Base-by-base conservation (phyloP, 108 stramenopile species). In the Hondaea fermentalgiana region DNA sequence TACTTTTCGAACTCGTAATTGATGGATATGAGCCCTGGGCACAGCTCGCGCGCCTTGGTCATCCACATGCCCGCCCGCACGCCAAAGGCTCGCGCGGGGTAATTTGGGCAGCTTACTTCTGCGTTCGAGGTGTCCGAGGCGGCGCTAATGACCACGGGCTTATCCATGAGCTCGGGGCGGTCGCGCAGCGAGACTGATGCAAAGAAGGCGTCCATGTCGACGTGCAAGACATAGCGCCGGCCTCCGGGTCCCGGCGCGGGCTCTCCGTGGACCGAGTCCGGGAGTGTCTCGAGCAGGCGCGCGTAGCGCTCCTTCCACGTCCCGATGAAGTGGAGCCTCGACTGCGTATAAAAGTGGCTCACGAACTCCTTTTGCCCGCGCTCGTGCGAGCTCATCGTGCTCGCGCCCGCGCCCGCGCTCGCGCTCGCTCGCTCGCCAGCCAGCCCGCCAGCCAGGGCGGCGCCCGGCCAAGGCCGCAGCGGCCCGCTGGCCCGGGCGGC, bases 191-290 rank as follows among this genome's bases (percentile, higher is more conserved):
- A 44, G 35, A 93, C 93, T 45, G 88, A 89, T 1, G 92, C 93
- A 44, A 94, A 94, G 88, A 93, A 94, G 87, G 92, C 93, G 91
- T 94, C 93, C 93, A 94, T 92, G 87, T 94, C 93, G 17, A 94
- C 92, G 72, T 94, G 93, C 23, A 94, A 72, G 35, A 94, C 55
- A 5, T 45, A 47, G 44, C 5, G 45, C 23, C 12, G 6, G 6
- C 49, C 76, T 12, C 23, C 49, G 19, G 76, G 76, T 12, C 17
- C 76, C 92, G 92, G 19, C 4, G 51, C 44, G 23, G 60, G 60
- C 44, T 53, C 60, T 35, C 21, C 45, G 60, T 28, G 29, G 35
- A 47, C 88, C 35, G 60, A 12, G 5, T 5, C 45, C 17, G 88
- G 60, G 45, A 16, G 35, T 23, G 21, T 0, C 44, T 60, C 88